phyloP scores from a whole-genome alignment of 169 alveolate species.

The Babesia caballi region DNA sequence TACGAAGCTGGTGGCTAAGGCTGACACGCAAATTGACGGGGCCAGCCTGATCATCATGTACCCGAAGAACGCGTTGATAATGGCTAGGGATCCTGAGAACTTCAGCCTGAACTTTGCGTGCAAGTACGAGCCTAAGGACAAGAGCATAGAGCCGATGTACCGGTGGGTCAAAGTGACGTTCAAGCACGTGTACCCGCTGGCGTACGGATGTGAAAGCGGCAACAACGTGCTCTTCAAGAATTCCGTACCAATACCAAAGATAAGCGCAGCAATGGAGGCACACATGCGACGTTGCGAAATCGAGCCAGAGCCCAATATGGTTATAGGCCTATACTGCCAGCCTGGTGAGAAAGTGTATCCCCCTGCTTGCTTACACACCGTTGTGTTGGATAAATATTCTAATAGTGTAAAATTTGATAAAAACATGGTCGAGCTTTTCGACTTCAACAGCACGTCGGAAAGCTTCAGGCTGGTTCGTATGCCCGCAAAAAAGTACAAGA shows the following conservation, averaged over 20 bases:
- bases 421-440: too few relatives aligned
- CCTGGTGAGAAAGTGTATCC: constrained; percentile 30
- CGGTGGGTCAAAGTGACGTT: constrained; percentile 39
- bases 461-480: too few relatives aligned
- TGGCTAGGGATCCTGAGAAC: constrained; percentile 33
- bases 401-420: neutral
- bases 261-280: neutral
- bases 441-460: neutral
- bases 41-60: constrained; percentile 26
- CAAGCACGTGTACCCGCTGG: constrained; percentile 39
- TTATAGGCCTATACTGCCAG: constrained; percentile 51
- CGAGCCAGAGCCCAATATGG: constrained; percentile 46
- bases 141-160: neutral
- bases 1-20: neutral
- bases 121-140: constrained; percentile 4
- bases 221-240: constrained; percentile 13
- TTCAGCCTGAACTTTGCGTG: constrained; percentile 56
- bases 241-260: neutral
- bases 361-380: constrained; percentile 27
- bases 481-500: too few relatives aligned
- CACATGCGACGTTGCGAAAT: neutral
- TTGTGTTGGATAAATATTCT: too few relatives aligned
- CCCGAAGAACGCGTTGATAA: constrained; percentile 13
- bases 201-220: constrained; percentile 58
- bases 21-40: neutral